These are phyloP conservation scores for Bryopsis sp. DNA, from an alignment of 139 green algal genomes.

Conservation along the genomic window DNA sequence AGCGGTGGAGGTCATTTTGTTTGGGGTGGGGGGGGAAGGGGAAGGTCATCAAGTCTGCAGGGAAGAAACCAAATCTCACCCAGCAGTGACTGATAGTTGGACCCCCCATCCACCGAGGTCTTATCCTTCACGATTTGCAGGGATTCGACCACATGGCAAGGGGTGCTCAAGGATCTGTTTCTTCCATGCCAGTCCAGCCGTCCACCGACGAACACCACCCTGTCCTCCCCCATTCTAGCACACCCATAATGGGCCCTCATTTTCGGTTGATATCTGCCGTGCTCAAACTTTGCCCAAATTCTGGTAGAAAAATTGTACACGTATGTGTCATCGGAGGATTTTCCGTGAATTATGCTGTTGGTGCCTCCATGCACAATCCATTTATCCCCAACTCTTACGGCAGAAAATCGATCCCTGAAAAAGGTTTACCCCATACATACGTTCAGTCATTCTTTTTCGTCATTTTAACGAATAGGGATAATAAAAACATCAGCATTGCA, in stretches of 20 bases:
- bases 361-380: constrained; percentile 9
- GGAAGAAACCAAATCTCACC: no score
- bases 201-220: not conserved
- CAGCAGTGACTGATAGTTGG: no score
- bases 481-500: constrained; percentile 10
- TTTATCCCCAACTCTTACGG: constrained; percentile 4
- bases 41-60: no score
- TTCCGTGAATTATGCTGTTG: no score
- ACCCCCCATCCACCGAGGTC: no score
- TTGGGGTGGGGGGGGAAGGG: no score
- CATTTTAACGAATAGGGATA: not conserved
- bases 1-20: no score
- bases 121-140: not conserved
- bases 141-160: not conserved
- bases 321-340: constrained; percentile 1
- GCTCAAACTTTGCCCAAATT: not conserved
- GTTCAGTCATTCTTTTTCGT: not conserved
- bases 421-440: not conserved
- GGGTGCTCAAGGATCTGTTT: constrained; percentile 1
- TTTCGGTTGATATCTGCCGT: no score
- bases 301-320: constrained; percentile 6
- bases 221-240: not conserved
- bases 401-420: constrained; percentile 6
- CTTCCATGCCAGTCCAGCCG: not conserved
- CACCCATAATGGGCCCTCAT: not conserved